These are phyloP conservation scores for Colletotrichum endophyticum DNA, from an alignment of 2,329 filamentous ascomycete species.

Conservation along the genomic window DNA sequence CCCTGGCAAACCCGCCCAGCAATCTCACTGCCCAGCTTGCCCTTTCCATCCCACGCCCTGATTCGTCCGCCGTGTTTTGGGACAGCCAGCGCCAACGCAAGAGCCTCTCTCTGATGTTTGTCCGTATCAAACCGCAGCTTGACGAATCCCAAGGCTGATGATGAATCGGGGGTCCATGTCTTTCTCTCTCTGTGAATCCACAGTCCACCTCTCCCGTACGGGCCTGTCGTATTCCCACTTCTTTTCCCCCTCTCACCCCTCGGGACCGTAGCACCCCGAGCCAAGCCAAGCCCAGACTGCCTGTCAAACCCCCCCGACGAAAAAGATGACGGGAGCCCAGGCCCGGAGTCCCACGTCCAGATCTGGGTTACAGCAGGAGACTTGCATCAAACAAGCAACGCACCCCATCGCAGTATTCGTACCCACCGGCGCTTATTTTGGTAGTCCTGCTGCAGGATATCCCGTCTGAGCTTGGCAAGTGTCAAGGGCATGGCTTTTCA, in stretches of 20 bases:
- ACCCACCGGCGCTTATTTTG: constrained; percentile 8
- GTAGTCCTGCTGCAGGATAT: not conserved
- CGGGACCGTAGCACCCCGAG: not conserved
- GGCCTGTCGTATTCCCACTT: not conserved
- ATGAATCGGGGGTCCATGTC: not conserved
- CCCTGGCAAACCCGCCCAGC: not conserved
- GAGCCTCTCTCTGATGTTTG: not conserved
- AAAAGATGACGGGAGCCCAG: not conserved
- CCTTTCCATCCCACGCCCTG: not conserved
- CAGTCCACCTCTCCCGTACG: not conserved
- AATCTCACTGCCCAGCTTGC: not conserved
- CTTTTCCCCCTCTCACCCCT: not conserved
- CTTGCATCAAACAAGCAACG: not conserved
- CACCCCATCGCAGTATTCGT: not conserved
- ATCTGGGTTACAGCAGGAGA: not conserved
- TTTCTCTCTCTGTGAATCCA: not conserved
- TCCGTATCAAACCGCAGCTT: not conserved
- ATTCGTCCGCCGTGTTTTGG: not conserved
- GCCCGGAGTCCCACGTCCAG: not conserved
- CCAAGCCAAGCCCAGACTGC: not conserved
- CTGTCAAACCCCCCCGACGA: not conserved
- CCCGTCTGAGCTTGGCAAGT: constrained; percentile 4
- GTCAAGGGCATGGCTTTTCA: not conserved
- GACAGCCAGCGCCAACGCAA: not conserved
- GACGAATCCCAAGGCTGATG: not conserved